Evolutionary conservation across 257 asterid genomes (phyloP).

Genomic region (Solanum medicagineum): DNA sequence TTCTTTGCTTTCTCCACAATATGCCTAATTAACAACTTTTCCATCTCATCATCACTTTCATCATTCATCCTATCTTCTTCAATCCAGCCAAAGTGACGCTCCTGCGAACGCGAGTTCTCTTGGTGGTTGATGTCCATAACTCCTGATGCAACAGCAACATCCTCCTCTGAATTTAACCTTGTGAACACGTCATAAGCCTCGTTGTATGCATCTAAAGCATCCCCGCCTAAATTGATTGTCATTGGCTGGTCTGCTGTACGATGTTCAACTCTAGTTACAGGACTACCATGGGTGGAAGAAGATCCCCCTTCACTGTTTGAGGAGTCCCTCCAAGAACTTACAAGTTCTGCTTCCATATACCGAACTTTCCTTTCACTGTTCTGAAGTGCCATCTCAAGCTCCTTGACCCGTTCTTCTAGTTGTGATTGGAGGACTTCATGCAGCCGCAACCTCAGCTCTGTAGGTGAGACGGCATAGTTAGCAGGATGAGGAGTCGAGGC

Average conservation of each 20-base stretch:
- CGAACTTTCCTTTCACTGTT: slow-evolving; percentile 43
- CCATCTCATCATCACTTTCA: slow-evolving; percentile 61
- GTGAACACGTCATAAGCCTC: slow-evolving; percentile 46
- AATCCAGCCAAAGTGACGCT: slow-evolving; percentile 1
- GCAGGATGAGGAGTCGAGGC: slow-evolving; percentile 38
- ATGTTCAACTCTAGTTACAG: slow-evolving; percentile 8
- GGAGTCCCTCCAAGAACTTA: slow-evolving; percentile 14
- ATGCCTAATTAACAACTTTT: slow-evolving; percentile 64
- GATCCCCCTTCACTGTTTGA: slow-evolving; percentile 17
- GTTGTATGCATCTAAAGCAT: slow-evolving; percentile 45
- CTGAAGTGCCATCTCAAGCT: slow-evolving; percentile 66
- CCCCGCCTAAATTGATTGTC: slow-evolving; percentile 47
- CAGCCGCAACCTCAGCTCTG: slow-evolving; percentile 64
- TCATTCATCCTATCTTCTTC: slow-evolving; percentile 6
- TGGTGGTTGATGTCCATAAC: neutral
- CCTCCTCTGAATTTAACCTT: slow-evolving; percentile 40
- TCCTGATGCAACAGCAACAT: slow-evolving; percentile 7
- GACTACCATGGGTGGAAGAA: slow-evolving; percentile 30
- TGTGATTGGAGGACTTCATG: slow-evolving; percentile 80
- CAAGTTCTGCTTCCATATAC: slow-evolving; percentile 20
- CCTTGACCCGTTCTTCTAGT: slow-evolving; percentile 55
- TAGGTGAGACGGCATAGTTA: slow-evolving; percentile 63
- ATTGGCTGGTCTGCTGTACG: slow-evolving; percentile 33
- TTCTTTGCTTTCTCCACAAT: slow-evolving; percentile 73
- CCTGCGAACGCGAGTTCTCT: slow-evolving; percentile 3